Evolutionary conservation across 371 early-diverging fungal genomes (phyloP), one percentile per base, ranked within the genome.

Genomic region (Smittium culicis): DNA sequence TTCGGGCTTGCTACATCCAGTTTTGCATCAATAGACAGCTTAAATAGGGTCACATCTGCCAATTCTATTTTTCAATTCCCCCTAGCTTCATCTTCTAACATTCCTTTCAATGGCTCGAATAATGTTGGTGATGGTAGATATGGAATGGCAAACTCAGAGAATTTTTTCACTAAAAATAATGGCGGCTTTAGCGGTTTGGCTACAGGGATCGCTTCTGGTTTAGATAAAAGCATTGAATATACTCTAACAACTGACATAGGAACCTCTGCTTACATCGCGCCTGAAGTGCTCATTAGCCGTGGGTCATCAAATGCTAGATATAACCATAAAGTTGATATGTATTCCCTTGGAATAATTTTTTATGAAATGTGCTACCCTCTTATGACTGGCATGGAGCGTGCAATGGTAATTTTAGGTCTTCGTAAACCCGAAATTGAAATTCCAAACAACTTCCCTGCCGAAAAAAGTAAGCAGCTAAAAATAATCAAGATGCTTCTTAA

Each of bases 241-340:
- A 81, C 67, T 69, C 75, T 92, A 81, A 90, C 91, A 0, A 80
- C 82, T 11, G 91, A 90, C 55, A 86, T 95, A 29, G 96, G 96
- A 8, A 96, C 96, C 0, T 88, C 93, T 0, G 86, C 94, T n/a
- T 96, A 96, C 74, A 91, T 92, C 17, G 90, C 94, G 17, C 95
- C 94, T 0, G 94, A 92, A 69, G 85, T 91, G 0, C 67, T 86
- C 60, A 75, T 81, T 0, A 68, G 68, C 45, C 65, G 63, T 45
- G 45, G 61, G 59, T 54, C 65, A 30, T 66, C 68, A 25, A 70
- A 68, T 1, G 73, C 75, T 25, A 73, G 81, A 67, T 90, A 90
- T 74, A 88, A 86, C 71, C 80, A 85, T 55, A 89, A 88, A 70
- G 87, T 83, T 5, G 91, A 90, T 72, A 86, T 89, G 78, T 90